Conservation (phyloP, 2,329 filamentous ascomycete genomes). For the Diplocarpon rosae region DNA sequence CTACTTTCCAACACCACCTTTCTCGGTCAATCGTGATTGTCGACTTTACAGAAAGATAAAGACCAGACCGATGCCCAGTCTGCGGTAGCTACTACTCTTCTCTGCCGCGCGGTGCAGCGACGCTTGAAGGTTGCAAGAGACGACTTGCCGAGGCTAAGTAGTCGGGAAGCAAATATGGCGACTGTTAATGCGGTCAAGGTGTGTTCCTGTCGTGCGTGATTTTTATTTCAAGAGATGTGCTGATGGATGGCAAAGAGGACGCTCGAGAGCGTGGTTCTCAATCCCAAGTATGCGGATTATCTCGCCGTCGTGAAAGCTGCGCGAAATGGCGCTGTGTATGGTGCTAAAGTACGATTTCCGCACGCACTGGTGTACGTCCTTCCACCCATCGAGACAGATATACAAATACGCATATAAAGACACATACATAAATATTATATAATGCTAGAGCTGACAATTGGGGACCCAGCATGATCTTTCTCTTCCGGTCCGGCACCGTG, state of each 20-base stretch:
- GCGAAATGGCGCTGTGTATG: conserved; percentile 95
- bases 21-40: neutral
- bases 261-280: conserved; percentile 67
- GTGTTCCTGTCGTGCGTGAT: neutral
- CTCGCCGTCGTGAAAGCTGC: conserved; percentile 83
- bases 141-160: conserved; percentile 21
- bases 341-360: conserved; percentile 93
- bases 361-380: conserved; percentile 72
- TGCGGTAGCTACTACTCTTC: conserved; percentile 12
- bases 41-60: neutral
- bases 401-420: no score
- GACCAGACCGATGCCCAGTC: conserved; percentile 14
- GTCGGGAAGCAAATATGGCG: conserved; percentile 17
- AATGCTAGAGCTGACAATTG: no score
- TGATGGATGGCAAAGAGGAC: conserved; percentile 18
- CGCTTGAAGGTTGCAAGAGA: neutral
- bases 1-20: neutral
- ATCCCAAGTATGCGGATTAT: conserved; percentile 76
- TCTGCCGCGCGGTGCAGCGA: conserved; percentile 7
- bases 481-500: conserved; percentile 85
- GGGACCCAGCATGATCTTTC: conserved; percentile 70
- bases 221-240: no score
- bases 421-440: no score
- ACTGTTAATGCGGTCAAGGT: conserved; percentile 22
- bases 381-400: neutral